Evolutionary conservation across 176 grass and related monocot species (phyloP).

Genomic region (Avena atlantica): DNA sequence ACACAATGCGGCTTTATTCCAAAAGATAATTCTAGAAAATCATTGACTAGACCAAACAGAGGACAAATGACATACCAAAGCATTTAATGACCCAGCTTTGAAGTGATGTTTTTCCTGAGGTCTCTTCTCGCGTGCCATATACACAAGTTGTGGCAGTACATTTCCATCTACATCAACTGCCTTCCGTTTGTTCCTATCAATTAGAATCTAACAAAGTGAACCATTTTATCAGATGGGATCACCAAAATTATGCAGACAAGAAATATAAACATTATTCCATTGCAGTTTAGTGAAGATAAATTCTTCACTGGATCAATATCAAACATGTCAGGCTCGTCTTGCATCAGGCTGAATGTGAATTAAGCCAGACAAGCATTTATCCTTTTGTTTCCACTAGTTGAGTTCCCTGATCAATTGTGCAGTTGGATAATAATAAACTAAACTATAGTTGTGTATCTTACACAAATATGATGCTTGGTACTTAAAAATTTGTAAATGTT

Average conservation of each 20-base stretch:
- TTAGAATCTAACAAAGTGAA: conserved; percentile 57
- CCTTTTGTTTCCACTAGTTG: not conserved
- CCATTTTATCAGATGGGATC: conserved; percentile 31
- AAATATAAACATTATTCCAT: conserved; percentile 9
- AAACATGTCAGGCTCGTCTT: conserved; percentile 5
- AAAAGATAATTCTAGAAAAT: not conserved
- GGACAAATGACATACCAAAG: conserved; percentile 50
- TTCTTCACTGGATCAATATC: conserved; percentile 15
- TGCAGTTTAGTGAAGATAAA: conserved; percentile 8
- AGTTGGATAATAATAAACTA: not conserved
- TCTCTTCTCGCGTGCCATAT: conserved; percentile 79
- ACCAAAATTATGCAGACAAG: conserved; percentile 12
- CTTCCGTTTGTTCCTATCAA: conserved; percentile 54
- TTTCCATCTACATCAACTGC: conserved; percentile 54
- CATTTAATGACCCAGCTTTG: conserved; percentile 86
- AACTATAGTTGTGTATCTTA: not conserved
- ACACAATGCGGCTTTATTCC: conserved; percentile 12
- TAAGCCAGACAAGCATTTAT: not conserved
- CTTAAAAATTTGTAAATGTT: not conserved
- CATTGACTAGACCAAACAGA: not conserved
- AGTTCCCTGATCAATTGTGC: not conserved
- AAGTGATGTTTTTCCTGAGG: conserved; percentile 67
- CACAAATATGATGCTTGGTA: not conserved
- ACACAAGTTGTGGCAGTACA: conserved; percentile 65
- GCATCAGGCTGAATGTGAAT: conserved; percentile 18